Base-by-base conservation (phyloP, 352 stramenopile genomes). In the Phytophthora idaei region DNA sequence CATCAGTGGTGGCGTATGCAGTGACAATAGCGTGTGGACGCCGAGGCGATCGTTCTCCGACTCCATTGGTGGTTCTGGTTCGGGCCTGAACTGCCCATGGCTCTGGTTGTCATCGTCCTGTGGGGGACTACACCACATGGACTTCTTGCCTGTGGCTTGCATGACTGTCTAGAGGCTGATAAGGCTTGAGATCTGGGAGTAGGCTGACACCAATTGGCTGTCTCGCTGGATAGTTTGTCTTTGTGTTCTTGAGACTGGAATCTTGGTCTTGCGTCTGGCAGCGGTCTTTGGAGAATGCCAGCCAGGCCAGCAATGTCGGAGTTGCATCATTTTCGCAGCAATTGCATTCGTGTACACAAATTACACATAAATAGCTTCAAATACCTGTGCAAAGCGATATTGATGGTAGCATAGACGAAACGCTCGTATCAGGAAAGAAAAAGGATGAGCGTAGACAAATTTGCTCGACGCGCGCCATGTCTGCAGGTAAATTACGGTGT, bases 231-330 rank as follows among this genome's bases (percentile, higher is more conserved):
- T 64, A 55, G 34, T 61, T 64, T 17, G 51, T 59, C 41, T 64
- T 55, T 60, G 34, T 63, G 45, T 46, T 72, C 44, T 69, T 52
- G 47, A 50, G 45, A 21, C 60, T 65, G 57, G 25, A 42, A 45
- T 36, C 52, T 53, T 39, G 57, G 49, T 29, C 64, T 68, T 70
- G 61, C 27, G 48, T 49, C 39, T 60, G 57, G 67, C 49, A 50
- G 15, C 28, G 64, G 57, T 60, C 51, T 71, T 73, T 77, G 58
- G 46, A 73, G 69, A 77, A 77, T 77, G 64, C 44, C 48, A 61
- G 54, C 44, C 48, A 55, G 27, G 28, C 6, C 25, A 17, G 17
- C 51, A 49, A 27, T 27, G 37, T 50, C 50, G 49, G 25, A 50
- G 37, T 32, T 37, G 45, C 37, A 51, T 61, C 54, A 62, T 61